Conservation (phyloP, 2,329 filamentous ascomycete species). For the Thelonectria rubi region DNA sequence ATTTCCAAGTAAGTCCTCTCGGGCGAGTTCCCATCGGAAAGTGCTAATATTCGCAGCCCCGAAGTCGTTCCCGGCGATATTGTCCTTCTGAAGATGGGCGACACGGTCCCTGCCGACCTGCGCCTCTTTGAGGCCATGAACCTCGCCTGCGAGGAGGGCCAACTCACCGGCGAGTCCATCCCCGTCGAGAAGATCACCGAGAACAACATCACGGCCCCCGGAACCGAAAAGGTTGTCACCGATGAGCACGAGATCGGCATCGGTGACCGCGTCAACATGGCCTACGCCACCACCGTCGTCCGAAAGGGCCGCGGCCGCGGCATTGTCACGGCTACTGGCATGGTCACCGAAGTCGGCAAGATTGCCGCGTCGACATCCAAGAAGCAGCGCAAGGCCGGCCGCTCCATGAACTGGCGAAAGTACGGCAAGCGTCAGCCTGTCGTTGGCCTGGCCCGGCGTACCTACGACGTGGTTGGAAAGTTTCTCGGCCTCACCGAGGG, state of each 20-base stretch:
- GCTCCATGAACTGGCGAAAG: slow-evolving; percentile 63
- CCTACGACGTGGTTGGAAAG: slow-evolving; percentile 61
- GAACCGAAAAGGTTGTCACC: slow-evolving; percentile 56
- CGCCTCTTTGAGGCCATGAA: slow-evolving; percentile 79
- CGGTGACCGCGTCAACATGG: slow-evolving; percentile 78
- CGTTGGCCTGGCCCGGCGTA: slow-evolving; percentile 57
- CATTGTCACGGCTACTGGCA: slow-evolving; percentile 77
- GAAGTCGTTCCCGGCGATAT: slow-evolving; percentile 78
- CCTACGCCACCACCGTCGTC: slow-evolving; percentile 77
- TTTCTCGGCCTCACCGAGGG: slow-evolving; percentile 71
- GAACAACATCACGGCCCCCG: slow-evolving; percentile 55
- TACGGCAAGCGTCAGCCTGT: slow-evolving; percentile 61
- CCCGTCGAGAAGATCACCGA: slow-evolving; percentile 73
- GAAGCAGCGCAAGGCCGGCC: slow-evolving; percentile 64
- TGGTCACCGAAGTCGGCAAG: slow-evolving; percentile 75
- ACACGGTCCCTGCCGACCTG: slow-evolving; percentile 78
- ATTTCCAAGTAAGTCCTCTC: slow-evolving; percentile 62
- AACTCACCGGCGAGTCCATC: slow-evolving; percentile 79
- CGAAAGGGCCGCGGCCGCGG: slow-evolving; percentile 77
- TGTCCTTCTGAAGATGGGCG: slow-evolving; percentile 72
- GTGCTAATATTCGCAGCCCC: slow-evolving; percentile 51
- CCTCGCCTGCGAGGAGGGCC: slow-evolving; percentile 79
- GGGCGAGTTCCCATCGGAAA: neutral
- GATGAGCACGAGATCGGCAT: slow-evolving; percentile 66
- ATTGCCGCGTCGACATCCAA: slow-evolving; percentile 67